phyloP scores from a whole-genome alignment of 306 rosid species.

The Cucurbita pepo region DNA sequence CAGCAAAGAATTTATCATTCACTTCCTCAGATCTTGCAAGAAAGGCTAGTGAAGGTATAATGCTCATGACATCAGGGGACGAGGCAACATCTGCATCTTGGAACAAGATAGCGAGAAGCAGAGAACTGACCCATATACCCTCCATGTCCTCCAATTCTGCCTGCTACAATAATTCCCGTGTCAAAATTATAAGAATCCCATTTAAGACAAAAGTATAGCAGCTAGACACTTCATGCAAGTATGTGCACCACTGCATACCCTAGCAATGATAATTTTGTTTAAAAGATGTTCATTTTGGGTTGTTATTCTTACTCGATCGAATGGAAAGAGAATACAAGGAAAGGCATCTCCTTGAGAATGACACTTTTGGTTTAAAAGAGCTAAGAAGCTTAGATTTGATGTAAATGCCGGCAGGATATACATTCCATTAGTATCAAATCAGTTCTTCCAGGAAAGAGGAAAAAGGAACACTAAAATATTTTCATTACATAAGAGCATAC shows the following conservation, averaged over 20 bases:
- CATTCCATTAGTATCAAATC: not conserved
- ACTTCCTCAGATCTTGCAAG: slow-evolving; percentile 74
- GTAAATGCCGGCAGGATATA: not conserved
- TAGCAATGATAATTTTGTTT: not conserved
- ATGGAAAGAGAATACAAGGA: not conserved
- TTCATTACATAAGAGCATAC: not conserved
- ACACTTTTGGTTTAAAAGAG: not conserved
- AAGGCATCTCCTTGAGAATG: not conserved
- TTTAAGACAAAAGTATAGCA: not conserved
- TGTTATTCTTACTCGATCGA: not conserved
- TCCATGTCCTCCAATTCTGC: slow-evolving; percentile 74
- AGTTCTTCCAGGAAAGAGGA: not conserved
- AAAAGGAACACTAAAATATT: not conserved
- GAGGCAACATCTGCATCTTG: slow-evolving; percentile 52
- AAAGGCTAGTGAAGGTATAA: slow-evolving; percentile 68
- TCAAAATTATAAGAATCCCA: slow-evolving; percentile 8
- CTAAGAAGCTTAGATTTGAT: not conserved
- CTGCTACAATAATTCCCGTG: slow-evolving; percentile 35
- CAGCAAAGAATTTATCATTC: slow-evolving; percentile 76
- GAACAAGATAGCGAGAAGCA: slow-evolving; percentile 73
- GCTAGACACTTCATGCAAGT: not conserved
- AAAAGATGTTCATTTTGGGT: not conserved
- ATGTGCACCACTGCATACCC: not conserved
- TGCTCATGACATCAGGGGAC: slow-evolving; percentile 49
- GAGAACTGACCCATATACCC: slow-evolving; percentile 81